Evolutionary conservation across 208 protist species (phyloP), one percentile per base, ranked within the genome.

Genomic region (Trypanosoma rangeli): DNA sequence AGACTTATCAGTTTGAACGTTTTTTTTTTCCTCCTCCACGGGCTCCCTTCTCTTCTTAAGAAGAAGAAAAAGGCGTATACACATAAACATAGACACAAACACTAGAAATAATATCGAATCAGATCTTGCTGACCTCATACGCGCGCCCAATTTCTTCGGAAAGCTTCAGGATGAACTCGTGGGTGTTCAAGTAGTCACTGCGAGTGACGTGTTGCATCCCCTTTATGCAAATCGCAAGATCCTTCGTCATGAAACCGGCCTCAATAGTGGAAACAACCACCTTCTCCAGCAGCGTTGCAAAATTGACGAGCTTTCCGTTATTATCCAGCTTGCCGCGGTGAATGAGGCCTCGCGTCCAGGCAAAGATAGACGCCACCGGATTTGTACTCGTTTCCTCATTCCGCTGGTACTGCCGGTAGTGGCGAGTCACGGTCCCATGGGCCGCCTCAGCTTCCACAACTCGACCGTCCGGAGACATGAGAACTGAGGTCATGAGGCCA

Each of bases 401-500:
- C 76, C 97, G 79, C 83, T 99, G 97, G 76, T 98, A 85, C 71
- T 97, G 73, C 78, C 98, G 93, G 83, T 97, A 99, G 86, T 99
- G 98, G 61, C 98, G 86, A 10, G 98, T 99, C 35, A 99, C 97
- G 29, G 98, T 99, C 74, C 98, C 98, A 83, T 99, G 98, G 7
- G 98, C 97, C 26, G 98, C 98, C 88, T 99, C 98, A 13, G 96
- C 79, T 81, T 99, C 98, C 31, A 99, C 92, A 18, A 97, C 99
- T 73, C 98, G 96, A 53, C 97, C 97, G 67, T 99, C 97, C n/a
- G 97, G 97, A 80, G 85, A 96, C 33, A 99, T 73, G 20, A 99
- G 85, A 13, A 99, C 97, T 12, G 93, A 98, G 8, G 98, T 99
- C 98, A 99, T 99, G 42, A 99, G 83, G 55, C 98, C 98, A 10